phyloP scores from a whole-genome alignment of 495 filamentous ascomycete genomes.

The Aspergillus ellipticus region DNA sequence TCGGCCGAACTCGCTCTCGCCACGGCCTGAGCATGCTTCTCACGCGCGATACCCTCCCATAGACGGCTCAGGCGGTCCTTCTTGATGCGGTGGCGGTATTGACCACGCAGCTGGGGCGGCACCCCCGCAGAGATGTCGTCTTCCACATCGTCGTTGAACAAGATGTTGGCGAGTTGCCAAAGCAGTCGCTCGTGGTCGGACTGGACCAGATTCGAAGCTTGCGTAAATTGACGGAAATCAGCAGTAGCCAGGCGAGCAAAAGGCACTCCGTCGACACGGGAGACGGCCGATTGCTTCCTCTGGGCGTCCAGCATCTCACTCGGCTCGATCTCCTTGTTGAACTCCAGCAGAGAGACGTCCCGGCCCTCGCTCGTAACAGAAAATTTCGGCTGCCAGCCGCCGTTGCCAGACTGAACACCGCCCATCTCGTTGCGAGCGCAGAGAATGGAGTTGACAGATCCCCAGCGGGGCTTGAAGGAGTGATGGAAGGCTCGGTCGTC shows the following conservation, averaged over 20 bases:
- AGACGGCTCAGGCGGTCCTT: slow-evolving; percentile 50
- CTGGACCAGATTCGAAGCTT: slow-evolving; percentile 23
- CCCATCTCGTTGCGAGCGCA: slow-evolving; percentile 46
- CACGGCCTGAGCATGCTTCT: slow-evolving; percentile 43
- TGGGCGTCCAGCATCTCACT: slow-evolving; percentile 38
- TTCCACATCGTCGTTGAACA: slow-evolving; percentile 69
- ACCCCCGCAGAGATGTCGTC: slow-evolving; percentile 43
- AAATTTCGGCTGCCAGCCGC: slow-evolving; percentile 31
- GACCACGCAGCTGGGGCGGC: slow-evolving; percentile 33
- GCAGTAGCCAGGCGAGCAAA: slow-evolving; percentile 32
- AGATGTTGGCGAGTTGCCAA: slow-evolving; percentile 67
- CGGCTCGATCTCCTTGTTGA: slow-evolving; percentile 22
- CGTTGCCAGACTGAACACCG: slow-evolving; percentile 19
- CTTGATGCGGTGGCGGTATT: slow-evolving; percentile 48
- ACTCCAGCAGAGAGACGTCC: slow-evolving; percentile 31
- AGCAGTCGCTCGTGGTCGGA: slow-evolving; percentile 36
- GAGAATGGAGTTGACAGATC: slow-evolving; percentile 66
- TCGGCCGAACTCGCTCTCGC: slow-evolving; percentile 57
- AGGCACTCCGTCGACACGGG: slow-evolving; percentile 36
- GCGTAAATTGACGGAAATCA: slow-evolving; percentile 33
- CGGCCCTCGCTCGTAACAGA: slow-evolving; percentile 38
- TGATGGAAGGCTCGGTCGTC: slow-evolving; percentile 58
- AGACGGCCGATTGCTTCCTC: slow-evolving; percentile 32
- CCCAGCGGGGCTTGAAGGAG: slow-evolving; percentile 75
- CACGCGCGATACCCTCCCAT: slow-evolving; percentile 46